Conservation (phyloP, 148 eudicot species). For the Chenopodium suecicum region DNA sequence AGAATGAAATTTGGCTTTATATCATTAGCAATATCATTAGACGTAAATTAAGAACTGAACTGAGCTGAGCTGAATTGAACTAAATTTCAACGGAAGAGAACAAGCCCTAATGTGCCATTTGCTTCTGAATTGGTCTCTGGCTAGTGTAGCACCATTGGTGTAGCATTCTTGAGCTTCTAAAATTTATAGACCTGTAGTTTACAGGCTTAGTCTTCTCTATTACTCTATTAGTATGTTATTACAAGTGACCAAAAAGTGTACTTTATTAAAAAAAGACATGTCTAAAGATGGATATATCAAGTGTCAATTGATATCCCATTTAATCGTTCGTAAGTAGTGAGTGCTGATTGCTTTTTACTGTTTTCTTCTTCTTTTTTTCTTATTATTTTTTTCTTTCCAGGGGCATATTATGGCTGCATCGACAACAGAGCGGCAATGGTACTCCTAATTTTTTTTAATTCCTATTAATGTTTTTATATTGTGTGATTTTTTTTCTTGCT, state of each 20-base stretch:
- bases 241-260: background rate
- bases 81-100: too few relatives aligned
- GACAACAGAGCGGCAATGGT: slow-evolving; percentile 81
- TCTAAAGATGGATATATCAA: background rate
- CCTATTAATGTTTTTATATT: background rate
- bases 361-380: background rate
- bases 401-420: slow-evolving; percentile 65
- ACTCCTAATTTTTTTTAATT: slow-evolving; percentile 16
- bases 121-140: slow-evolving; percentile 22
- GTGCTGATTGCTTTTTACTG: background rate
- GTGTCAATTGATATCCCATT: background rate
- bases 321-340: slow-evolving; percentile 20
- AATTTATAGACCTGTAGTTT: background rate
- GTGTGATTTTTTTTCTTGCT: background rate
- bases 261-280: background rate
- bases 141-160: slow-evolving; percentile 17
- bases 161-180: slow-evolving; percentile 11
- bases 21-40: too few relatives aligned
- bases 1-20: too few relatives aligned
- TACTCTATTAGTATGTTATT: background rate
- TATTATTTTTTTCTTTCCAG: slow-evolving; percentile 32
- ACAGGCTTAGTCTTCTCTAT: background rate
- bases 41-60: too few relatives aligned
- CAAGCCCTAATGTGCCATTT: background rate
- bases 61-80: too few relatives aligned